Base-by-base conservation (phyloP, 345 rosid genomes). In the Gossypioides kirkii region DNA sequence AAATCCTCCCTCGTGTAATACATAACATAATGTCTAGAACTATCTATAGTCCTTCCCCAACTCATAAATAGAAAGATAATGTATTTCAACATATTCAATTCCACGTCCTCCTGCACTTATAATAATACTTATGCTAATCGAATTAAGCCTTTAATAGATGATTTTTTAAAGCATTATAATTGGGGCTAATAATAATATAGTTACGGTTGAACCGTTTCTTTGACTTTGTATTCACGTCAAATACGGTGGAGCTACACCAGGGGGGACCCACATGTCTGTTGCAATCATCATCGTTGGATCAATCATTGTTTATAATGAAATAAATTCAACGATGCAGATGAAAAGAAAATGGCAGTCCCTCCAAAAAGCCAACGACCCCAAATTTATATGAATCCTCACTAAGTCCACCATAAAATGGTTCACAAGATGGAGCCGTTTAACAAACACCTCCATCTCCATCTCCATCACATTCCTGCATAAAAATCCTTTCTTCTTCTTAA, bases 341-440 rank as follows among this genome's bases (percentile, higher is more conserved):
- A 4, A 12, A 20, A n/a, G 6, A 54, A 18, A 43, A 63, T 45
- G 28, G 11, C 59, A 69, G 22, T 12, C 18, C 47, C 50, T 12
- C 46, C 12, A 53, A 53, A 61, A 28, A 38, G 16, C 65, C 72
- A 81, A 80, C 80, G 74, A 81, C 83, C 85, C 32, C 75, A 22
- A 18, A 75, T 75, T 78, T 46, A 43, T 66, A 46, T 47, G 69
- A 73, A 73, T 45, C 36, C 4, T 54, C 54, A 55, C 60, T 85
- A 55, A 81, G 80, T 82, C 86, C 86, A 80, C 82, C 84, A 75
- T 75, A 71, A 78, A 28, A 61, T 42, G 28, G 46, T 41, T 81
- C 85, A 69, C 82, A 54, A 73, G 88, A 86, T 85, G 92, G 85
- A 88, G 81, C 88, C 77, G 90, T 83, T 83, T 83, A 85, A 85